phyloP scores from a whole-genome alignment of 139 green algal genomes.

The Tetradesmus lagerheimii region DNA sequence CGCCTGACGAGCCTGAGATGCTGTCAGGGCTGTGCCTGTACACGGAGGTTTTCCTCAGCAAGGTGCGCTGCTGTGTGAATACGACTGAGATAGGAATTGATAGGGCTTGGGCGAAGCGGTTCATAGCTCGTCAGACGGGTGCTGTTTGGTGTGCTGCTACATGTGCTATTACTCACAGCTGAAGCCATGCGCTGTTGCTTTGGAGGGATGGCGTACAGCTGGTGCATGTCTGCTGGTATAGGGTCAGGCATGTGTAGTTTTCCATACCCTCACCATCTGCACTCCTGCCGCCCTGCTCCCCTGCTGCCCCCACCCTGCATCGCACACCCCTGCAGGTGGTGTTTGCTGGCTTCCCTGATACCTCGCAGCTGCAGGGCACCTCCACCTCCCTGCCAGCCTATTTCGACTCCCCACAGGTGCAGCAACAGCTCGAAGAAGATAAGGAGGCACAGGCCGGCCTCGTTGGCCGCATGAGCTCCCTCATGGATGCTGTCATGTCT shows the following conservation, averaged over 20 bases:
- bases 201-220: no score
- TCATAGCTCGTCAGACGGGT: not conserved
- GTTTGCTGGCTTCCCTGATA: conserved; percentile 40
- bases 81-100: no score
- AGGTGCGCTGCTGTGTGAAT: conserved; percentile 31
- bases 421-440: conserved; percentile 35
- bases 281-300: not conserved
- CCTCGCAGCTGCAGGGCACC: conserved; percentile 1
- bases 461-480: conserved; percentile 1
- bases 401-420: conserved; percentile 34
- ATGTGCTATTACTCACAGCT: no score
- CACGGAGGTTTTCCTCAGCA: conserved; percentile 50
- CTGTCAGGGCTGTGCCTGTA: conserved; percentile 68
- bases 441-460: conserved; percentile 20
- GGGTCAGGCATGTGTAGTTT: no score
- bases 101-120: not conserved
- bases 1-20: conserved; percentile 50
- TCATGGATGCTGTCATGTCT: conserved; percentile 18
- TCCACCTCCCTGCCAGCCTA: conserved; percentile 33
- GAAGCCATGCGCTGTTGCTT: no score
- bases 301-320: not conserved
- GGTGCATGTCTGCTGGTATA: no score
- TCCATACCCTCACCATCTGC: not conserved
- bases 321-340: not conserved
- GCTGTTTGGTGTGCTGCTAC: not conserved